A percentile compares a stretch with the other conserved stretches of the same genome.
phyloP scores from a whole-genome alignment of 805 yeast species.

The Vanderwaltozyma polyspora region DNA sequence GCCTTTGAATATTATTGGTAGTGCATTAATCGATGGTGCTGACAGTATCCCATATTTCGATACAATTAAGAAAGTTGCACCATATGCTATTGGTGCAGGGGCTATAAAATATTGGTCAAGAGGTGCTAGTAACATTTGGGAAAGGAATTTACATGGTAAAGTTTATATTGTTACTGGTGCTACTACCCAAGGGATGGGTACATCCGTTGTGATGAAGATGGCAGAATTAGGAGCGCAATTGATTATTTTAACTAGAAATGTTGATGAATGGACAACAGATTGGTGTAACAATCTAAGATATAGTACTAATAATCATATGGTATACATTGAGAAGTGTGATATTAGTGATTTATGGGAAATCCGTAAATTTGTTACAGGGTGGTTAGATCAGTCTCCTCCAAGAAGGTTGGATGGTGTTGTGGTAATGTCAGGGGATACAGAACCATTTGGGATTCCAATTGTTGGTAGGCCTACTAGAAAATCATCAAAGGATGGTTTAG shows the following conservation, averaged over 20 bases:
- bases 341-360: slow-evolving; percentile 60
- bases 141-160: slow-evolving; percentile 80
- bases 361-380: slow-evolving; percentile 82
- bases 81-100: slow-evolving; percentile 36
- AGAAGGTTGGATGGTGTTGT: slow-evolving; percentile 83
- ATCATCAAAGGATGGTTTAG: slow-evolving; percentile 72
- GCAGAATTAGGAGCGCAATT: slow-evolving; percentile 82
- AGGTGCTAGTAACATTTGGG: slow-evolving; percentile 84
- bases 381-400: slow-evolving; percentile 88
- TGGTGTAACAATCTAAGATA: slow-evolving; percentile 69
- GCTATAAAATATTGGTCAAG: slow-evolving; percentile 61
- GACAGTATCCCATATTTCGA: slow-evolving; percentile 66
- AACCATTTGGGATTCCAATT: slow-evolving; percentile 46
- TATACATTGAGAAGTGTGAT: slow-evolving; percentile 89
- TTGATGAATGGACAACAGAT: slow-evolving; percentile 70
- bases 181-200: slow-evolving; percentile 76
- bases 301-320: slow-evolving; percentile 54
- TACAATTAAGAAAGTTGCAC: slow-evolving; percentile 45
- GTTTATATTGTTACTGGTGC: slow-evolving; percentile 87
- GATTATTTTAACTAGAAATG: slow-evolving; percentile 54
- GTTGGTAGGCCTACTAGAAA: slow-evolving; percentile 36
- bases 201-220: slow-evolving; percentile 58
- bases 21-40: slow-evolving; percentile 61
- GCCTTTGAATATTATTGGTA: slow-evolving; percentile 80
- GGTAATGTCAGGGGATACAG: slow-evolving; percentile 75